phyloP scores from a whole-genome alignment of 805 yeast species.

The Wickerhamiella parazyma region DNA sequence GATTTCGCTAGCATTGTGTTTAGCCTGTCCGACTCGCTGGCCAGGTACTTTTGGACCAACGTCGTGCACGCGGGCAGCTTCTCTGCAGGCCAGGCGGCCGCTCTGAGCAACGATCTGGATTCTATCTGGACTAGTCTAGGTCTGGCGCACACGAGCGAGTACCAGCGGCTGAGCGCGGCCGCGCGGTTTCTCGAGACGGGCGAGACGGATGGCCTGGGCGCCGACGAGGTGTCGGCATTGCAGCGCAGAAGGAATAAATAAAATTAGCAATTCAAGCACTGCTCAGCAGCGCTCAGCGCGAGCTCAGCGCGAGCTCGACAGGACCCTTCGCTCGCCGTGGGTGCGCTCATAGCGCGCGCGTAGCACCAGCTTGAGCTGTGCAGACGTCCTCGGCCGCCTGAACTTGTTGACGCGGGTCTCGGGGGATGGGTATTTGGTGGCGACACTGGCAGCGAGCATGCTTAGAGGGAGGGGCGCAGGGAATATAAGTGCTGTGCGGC shows the following conservation, averaged over 20 bases:
- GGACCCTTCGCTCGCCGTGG: no score
- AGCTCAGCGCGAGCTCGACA: no score
- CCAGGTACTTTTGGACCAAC: constrained; percentile 28
- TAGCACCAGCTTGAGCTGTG: no score
- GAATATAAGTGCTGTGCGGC: no score
- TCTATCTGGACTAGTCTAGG: constrained; percentile 21
- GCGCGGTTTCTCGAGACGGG: constrained; percentile 6
- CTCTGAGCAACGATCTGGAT: constrained; percentile 25
- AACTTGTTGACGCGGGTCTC: no score
- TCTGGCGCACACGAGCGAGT: not conserved
- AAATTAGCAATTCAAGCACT: no score
- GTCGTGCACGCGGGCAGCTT: constrained; percentile 30
- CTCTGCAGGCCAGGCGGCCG: constrained; percentile 26
- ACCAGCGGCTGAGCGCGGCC: not conserved
- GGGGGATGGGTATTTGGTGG: no score
- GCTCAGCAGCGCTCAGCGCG: no score
- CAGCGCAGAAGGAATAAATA: not conserved
- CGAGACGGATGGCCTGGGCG: not conserved
- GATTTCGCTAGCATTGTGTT: constrained; percentile 23
- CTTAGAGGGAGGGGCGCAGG: no score
- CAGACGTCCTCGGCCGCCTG: no score
- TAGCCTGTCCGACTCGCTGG: constrained; percentile 23
- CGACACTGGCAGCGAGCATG: no score
- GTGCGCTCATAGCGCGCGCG: no score
- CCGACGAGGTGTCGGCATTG: not conserved